These are phyloP conservation scores for Entomortierella parvispora DNA, from an alignment of 192 early-diverging fungal genomes.

Conservation along the genomic window DNA sequence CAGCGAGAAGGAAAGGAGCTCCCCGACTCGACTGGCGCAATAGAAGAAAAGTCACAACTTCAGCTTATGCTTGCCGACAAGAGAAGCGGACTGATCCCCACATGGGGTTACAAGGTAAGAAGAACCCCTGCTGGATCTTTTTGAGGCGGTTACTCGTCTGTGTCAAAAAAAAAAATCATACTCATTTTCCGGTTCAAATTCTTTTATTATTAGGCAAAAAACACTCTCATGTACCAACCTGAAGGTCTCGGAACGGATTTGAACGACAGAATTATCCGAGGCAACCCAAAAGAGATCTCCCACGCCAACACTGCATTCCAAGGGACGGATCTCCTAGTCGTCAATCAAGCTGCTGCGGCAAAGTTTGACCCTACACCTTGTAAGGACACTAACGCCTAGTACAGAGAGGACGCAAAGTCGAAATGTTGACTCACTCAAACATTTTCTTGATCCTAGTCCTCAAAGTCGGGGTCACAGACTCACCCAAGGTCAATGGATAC, in stretches of 20 bases:
- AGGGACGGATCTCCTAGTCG: slow-evolving; percentile 37
- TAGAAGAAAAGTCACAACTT: slow-evolving; percentile 28
- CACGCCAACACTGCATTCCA: slow-evolving; percentile 71
- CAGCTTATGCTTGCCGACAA: slow-evolving; percentile 27
- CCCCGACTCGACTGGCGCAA: not conserved
- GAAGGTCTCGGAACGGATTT: slow-evolving; percentile 59
- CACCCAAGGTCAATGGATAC: slow-evolving; percentile 69
- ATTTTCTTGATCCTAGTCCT: too few relatives aligned
- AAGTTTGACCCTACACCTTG: slow-evolving; percentile 31
- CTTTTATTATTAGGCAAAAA: slow-evolving; percentile 58
- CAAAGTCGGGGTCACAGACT: slow-evolving; percentile 57
- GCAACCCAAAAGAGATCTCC: slow-evolving; percentile 68
- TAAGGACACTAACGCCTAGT: too few relatives aligned
- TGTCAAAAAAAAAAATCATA: not conserved
- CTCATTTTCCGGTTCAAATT: not conserved
- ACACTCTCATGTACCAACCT: slow-evolving; percentile 79
- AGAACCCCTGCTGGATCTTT: not conserved
- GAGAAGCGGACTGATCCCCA: slow-evolving; percentile 38
- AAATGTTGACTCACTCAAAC: too few relatives aligned
- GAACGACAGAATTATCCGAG: slow-evolving; percentile 50
- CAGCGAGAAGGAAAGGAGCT: slow-evolving; percentile 22
- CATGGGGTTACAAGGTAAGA: slow-evolving; percentile 72
- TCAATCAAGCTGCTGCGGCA: slow-evolving; percentile 29
- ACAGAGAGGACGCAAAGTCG: too few relatives aligned
- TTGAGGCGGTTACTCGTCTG: too few relatives aligned